Evolutionary conservation across 495 filamentous ascomycete species (phyloP).

Genomic region (Venustampulla echinocandica): DNA sequence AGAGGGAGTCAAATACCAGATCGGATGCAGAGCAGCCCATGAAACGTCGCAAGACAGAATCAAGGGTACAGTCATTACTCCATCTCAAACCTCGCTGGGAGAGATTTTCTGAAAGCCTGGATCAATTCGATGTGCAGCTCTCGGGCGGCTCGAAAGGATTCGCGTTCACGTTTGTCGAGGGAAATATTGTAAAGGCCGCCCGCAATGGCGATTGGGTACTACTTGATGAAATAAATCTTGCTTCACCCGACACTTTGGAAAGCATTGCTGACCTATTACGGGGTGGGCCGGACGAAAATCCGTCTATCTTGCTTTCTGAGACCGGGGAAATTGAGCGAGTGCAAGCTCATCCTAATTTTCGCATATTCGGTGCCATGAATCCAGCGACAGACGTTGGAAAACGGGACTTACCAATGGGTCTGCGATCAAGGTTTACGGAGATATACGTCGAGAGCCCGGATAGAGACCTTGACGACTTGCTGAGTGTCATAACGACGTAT

Average conservation of each 20-base stretch:
- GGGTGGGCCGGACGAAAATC: conserved; percentile 51
- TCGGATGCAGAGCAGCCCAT: conserved; percentile 51
- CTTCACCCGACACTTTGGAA: conserved; percentile 87
- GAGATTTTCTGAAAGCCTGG: conserved; percentile 63
- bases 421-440: conserved; percentile 86
- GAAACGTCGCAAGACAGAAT: conserved; percentile 78
- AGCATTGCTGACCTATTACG: conserved; percentile 81
- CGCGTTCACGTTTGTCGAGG: conserved; percentile 92
- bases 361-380: conserved; percentile 98
- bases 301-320: conserved; percentile 83
- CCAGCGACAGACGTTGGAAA: conserved; percentile 97
- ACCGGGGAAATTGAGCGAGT: conserved; percentile 84
- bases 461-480: conserved; percentile 68
- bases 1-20: conserved; percentile 26
- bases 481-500: conserved; percentile 78
- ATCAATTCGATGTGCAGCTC: conserved; percentile 72
- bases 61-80: conserved; percentile 47
- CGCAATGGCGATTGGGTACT: conserved; percentile 96
- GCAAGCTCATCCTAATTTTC: conserved; percentile 83
- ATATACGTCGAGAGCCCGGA: conserved; percentile 88
- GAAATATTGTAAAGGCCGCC: conserved; percentile 84
- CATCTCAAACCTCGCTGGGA: conserved; percentile 70
- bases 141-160: conserved; percentile 71
- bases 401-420: conserved; percentile 76
- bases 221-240: conserved; percentile 96